These are phyloP conservation scores for Tricholoma terreum DNA, from an alignment of 768 basidiomycete genomes.

Conservation along the genomic window DNA sequence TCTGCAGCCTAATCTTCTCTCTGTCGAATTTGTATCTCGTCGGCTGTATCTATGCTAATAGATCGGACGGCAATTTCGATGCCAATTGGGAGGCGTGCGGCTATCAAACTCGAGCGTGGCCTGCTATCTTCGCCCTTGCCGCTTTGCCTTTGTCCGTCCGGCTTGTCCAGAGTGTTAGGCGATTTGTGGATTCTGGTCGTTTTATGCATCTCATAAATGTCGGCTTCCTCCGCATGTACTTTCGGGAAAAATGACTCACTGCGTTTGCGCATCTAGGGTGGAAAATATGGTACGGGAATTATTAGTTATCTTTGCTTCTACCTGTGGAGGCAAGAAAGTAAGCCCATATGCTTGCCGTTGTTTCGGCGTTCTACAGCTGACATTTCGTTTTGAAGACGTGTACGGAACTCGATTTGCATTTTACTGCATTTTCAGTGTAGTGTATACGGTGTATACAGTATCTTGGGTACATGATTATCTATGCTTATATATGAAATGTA, in stretches of 20 bases:
- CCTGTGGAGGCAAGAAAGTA: slow-evolving; percentile 72
- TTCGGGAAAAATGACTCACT: background rate
- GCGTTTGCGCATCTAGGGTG: slow-evolving; percentile 52
- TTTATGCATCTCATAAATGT: slow-evolving; percentile 90
- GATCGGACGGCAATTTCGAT: slow-evolving; percentile 36
- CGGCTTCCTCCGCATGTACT: slow-evolving; percentile 9
- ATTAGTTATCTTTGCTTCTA: slow-evolving; percentile 66
- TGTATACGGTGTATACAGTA: slow-evolving; percentile 68
- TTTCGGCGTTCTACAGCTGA: background rate
- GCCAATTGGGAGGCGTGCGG: slow-evolving; percentile 48
- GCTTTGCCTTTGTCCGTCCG: slow-evolving; percentile 72
- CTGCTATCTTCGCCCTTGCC: slow-evolving; percentile 53
- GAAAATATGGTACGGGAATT: slow-evolving; percentile 77
- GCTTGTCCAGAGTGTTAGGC: slow-evolving; percentile 81
- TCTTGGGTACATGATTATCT: slow-evolving; percentile 61
- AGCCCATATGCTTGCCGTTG: background rate
- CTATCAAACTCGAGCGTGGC: slow-evolving; percentile 53
- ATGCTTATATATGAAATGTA: slow-evolving; percentile 61
- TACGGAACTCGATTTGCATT: slow-evolving; percentile 54
- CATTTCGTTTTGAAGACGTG: slow-evolving; percentile 14
- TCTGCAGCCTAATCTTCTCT: slow-evolving; percentile 76
- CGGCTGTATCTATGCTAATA: slow-evolving; percentile 63
- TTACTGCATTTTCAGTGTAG: slow-evolving; percentile 62
- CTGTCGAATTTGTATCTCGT: slow-evolving; percentile 72
- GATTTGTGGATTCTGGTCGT: slow-evolving; percentile 76